Percentiles rank a stretch among this genome's conserved stretches.
Conservation (phyloP, 768 basidiomycete species). For the Coprinopsis sp. region DNA sequence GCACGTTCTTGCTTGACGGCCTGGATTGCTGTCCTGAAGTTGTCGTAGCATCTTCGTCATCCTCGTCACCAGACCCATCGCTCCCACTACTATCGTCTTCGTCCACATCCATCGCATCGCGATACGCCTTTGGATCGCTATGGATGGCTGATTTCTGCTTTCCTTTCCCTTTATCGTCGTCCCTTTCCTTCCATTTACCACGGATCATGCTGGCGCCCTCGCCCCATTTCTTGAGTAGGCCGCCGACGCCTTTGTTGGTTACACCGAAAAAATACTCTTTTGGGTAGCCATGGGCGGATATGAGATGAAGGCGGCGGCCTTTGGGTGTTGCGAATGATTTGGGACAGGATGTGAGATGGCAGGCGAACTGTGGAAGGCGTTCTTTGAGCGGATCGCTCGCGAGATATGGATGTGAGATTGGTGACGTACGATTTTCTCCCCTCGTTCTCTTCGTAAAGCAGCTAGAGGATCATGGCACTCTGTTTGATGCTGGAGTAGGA, state of each 20-base stretch:
- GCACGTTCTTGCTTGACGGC: not conserved
- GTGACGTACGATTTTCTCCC: slow-evolving; percentile 83
- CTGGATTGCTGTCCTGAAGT: slow-evolving; percentile 15
- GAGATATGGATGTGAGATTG: not conserved
- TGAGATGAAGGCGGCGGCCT: slow-evolving; percentile 73
- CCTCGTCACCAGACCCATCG: slow-evolving; percentile 21
- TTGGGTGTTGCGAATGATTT: slow-evolving; percentile 69
- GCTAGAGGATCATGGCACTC: slow-evolving; percentile 88
- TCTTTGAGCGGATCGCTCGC: slow-evolving; percentile 4
- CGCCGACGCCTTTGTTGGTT: slow-evolving; percentile 87
- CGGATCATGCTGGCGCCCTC: slow-evolving; percentile 79
- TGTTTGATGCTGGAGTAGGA: slow-evolving; percentile 57
- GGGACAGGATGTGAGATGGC: slow-evolving; percentile 58
- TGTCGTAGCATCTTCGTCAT: slow-evolving; percentile 20
- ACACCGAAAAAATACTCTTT: slow-evolving; percentile 90
- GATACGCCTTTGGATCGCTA: slow-evolving; percentile 16
- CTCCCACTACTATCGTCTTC: slow-evolving; percentile 25
- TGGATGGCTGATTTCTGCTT: not conserved
- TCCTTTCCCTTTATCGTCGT: slow-evolving; percentile 10
- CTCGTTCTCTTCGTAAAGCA: slow-evolving; percentile 68
- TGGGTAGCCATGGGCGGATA: slow-evolving; percentile 77
- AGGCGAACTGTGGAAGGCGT: slow-evolving; percentile 55
- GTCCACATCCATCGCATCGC: slow-evolving; percentile 25
- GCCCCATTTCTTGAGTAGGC: slow-evolving; percentile 74
- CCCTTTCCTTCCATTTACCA: slow-evolving; percentile 58